phyloP scores from a whole-genome alignment of 495 filamentous ascomycete genomes.

The Tuber indicum region DNA sequence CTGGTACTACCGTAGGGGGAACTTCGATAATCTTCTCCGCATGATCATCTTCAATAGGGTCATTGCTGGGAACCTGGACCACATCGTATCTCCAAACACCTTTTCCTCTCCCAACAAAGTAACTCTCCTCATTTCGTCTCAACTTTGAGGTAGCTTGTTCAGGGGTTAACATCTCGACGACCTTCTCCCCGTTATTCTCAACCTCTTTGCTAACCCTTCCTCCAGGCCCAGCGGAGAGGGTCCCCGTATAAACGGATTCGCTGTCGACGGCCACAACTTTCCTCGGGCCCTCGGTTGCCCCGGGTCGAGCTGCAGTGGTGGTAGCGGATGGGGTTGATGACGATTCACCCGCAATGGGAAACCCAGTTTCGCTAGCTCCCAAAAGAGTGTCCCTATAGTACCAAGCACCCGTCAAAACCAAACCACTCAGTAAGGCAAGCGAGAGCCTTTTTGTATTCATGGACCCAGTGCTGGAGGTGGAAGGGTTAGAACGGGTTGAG shows the following conservation, averaged over 20 bases:
- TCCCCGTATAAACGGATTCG: slow-evolving; percentile 75
- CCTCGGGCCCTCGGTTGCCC: slow-evolving; percentile 26
- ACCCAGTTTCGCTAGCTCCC: slow-evolving; percentile 7
- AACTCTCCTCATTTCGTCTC: slow-evolving; percentile 81
- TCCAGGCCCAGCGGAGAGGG: slow-evolving; percentile 59
- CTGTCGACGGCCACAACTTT: slow-evolving; percentile 69
- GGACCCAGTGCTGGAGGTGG: slow-evolving; percentile 8
- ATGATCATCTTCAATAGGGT: slow-evolving; percentile 98
- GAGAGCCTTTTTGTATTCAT: slow-evolving; percentile 38
- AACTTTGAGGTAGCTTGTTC: slow-evolving; percentile 90
- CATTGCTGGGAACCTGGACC: slow-evolving; percentile 91
- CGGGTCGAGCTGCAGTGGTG: neutral
- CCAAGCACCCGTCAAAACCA: slow-evolving; percentile 37
- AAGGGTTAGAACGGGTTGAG: slow-evolving; percentile 13
- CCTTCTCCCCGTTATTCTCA: slow-evolving; percentile 69
- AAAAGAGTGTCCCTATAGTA: slow-evolving; percentile 36
- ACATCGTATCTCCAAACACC: slow-evolving; percentile 93
- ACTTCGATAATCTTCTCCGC: slow-evolving; percentile 94
- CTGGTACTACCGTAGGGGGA: slow-evolving; percentile 52
- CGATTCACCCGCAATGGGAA: slow-evolving; percentile 10
- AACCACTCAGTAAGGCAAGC: slow-evolving; percentile 36
- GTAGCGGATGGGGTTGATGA: slow-evolving; percentile 11
- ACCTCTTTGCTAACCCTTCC: slow-evolving; percentile 79
- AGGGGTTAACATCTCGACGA: slow-evolving; percentile 91
- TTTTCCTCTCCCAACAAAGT: slow-evolving; percentile 77